phyloP scores from a whole-genome alignment of 148 eudicot species.

The Chenopodium berlandieri region DNA sequence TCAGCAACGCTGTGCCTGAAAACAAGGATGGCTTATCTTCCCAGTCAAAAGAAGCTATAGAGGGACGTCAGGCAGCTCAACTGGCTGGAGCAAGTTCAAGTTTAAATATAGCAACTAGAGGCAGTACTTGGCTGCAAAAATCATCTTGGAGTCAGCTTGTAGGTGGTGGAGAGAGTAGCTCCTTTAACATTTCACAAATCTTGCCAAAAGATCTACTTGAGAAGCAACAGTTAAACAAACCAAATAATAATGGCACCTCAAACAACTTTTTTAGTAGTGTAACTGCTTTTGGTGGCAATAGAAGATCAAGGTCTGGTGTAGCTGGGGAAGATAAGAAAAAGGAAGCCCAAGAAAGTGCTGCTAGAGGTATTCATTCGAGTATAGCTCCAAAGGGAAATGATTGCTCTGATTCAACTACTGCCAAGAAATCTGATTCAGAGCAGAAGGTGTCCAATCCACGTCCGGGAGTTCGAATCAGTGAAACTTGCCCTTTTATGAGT shows the following conservation, averaged over 20 bases:
- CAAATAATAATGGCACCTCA: background rate
- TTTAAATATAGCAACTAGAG: conserved; percentile 35
- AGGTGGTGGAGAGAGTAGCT: conserved; percentile 37
- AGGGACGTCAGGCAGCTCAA: conserved; percentile 22
- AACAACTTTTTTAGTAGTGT: conserved; percentile 1
- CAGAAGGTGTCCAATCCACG: background rate
- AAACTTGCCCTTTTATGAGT: conserved; percentile 64
- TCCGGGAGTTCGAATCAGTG: conserved; percentile 30
- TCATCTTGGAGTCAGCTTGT: conserved; percentile 78
- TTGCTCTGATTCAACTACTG: conserved; percentile 4
- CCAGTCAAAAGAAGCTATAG: conserved; percentile 18
- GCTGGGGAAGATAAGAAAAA: conserved; percentile 20
- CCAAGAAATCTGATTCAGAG: conserved; percentile 8
- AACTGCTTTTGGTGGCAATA: conserved; percentile 17
- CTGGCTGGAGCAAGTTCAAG: conserved; percentile 5
- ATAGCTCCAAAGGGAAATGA: conserved; percentile 18
- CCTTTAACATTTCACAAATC: conserved; percentile 82
- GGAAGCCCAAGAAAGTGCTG: conserved; percentile 3
- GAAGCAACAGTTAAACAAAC: conserved; percentile 33
- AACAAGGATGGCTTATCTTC: conserved; percentile 19
- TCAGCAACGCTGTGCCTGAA: background rate
- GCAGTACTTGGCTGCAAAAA: conserved; percentile 63
- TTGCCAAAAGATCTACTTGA: conserved; percentile 39
- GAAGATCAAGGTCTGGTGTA: conserved; percentile 10
- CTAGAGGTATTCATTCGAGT: background rate